phyloP scores from a whole-genome alignment of 768 basidiomycete species.

The Termitomyces sp. region DNA sequence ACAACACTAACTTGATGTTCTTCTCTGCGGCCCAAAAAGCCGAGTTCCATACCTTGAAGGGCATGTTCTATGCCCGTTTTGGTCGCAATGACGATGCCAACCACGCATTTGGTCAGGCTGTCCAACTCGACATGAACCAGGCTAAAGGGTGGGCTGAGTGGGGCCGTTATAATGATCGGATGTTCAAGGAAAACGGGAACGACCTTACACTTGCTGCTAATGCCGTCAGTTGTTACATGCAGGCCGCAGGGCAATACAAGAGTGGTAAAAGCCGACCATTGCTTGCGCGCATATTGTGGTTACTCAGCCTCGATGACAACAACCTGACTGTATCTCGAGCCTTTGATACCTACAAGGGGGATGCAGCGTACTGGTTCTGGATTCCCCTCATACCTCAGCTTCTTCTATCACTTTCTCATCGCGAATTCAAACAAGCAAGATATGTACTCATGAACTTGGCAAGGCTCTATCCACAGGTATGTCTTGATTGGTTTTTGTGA shows the following conservation, averaged over 20 bases:
- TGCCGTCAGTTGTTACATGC: conserved; percentile 96
- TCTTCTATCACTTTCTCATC: conserved; percentile 81
- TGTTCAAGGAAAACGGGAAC: conserved; percentile 82
- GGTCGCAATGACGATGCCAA: conserved; percentile 88
- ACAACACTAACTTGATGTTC: conserved; percentile 98
- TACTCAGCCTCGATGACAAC: conserved; percentile 88
- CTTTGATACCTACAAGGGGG: conserved; percentile 95
- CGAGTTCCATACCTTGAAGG: conserved; percentile 97
- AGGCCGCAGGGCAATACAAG: conserved; percentile 95
- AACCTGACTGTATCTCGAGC: conserved; percentile 68
- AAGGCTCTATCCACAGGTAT: conserved; percentile 87
- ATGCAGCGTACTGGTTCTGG: conserved; percentile 98
- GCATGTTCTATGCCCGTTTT: conserved; percentile 93
- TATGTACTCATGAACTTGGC: conserved; percentile 87
- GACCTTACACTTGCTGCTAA: conserved; percentile 79
- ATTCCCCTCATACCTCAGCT: conserved; percentile 96
- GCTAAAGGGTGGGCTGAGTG: conserved; percentile 99
- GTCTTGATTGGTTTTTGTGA: conserved; percentile 18
- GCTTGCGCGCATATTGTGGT: conserved; percentile 91
- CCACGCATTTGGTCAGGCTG: conserved; percentile 88
- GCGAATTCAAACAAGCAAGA: conserved; percentile 91
- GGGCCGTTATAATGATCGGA: conserved; percentile 90
- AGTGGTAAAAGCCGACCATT: conserved; percentile 89
- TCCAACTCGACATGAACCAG: conserved; percentile 92
- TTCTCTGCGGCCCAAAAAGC: conserved; percentile 94